These are phyloP conservation scores for Penicillium fimorum DNA, from an alignment of 495 filamentous ascomycete species.

Conservation along the genomic window DNA sequence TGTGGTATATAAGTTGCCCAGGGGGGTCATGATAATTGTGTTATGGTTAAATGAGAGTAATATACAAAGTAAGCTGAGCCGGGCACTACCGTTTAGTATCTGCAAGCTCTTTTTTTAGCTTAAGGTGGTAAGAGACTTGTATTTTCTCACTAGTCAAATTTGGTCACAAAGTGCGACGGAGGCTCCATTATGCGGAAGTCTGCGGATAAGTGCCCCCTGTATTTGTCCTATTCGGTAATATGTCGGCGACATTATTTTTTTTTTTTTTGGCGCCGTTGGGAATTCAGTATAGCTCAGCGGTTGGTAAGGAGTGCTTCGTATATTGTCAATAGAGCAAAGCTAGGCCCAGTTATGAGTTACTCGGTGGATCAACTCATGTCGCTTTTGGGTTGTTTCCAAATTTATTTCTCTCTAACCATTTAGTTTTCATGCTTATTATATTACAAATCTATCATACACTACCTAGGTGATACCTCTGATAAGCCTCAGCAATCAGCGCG, in stretches of 20 bases:
- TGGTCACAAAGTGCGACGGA: constrained; percentile 3
- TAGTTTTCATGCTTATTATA: constrained; percentile 10
- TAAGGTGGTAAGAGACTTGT: constrained; percentile 1
- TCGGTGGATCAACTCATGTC: not conserved
- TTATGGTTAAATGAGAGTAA: not conserved
- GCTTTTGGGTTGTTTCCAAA: not conserved
- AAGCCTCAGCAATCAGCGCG: constrained; percentile 74
- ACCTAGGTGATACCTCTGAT: not conserved
- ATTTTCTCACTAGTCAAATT: constrained; percentile 7
- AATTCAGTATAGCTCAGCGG: not conserved
- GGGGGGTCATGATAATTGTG: not conserved
- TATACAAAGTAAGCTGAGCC: not conserved
- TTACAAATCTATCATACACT: constrained; percentile 25
- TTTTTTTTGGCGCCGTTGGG: not conserved
- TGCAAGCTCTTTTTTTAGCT: constrained; percentile 4
- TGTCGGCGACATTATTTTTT: not conserved
- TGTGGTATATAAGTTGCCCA: not conserved
- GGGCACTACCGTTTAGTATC: not conserved
- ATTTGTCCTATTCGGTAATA: not conserved
- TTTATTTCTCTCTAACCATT: not conserved
- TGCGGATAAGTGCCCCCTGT: constrained; percentile 1
- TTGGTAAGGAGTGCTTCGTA: not conserved
- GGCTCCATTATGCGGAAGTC: constrained; percentile 7
- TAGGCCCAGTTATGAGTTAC: not conserved
- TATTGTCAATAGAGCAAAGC: not conserved